These are phyloP conservation scores for Pigoraptor vietnamica DNA, from an alignment of 78 protist genomes.

Conservation along the genomic window DNA sequence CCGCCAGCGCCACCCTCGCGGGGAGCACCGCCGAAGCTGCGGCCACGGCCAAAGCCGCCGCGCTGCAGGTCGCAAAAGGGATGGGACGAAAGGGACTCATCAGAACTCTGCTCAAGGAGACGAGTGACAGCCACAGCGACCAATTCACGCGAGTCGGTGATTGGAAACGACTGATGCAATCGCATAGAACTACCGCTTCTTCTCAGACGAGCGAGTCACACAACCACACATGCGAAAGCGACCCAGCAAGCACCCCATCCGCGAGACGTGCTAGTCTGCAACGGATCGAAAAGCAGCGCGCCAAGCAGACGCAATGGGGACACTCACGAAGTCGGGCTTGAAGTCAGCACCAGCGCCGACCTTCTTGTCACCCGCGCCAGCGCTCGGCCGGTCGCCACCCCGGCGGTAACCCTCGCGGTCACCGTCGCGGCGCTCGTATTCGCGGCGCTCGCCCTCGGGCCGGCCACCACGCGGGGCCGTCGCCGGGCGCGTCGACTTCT, in stretches of 20 bases:
- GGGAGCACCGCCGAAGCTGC: neutral
- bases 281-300: too few relatives aligned
- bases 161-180: too few relatives aligned
- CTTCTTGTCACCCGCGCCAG: neutral
- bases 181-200: too few relatives aligned
- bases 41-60: neutral
- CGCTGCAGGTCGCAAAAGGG: neutral
- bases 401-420: neutral
- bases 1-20: neutral
- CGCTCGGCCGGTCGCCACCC: neutral
- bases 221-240: neutral
- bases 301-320: neutral
- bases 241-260: neutral
- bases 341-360: neutral
- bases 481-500: conserved; percentile 37
- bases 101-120: too few relatives aligned
- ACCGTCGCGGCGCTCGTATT: neutral
- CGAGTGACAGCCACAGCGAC: too few relatives aligned
- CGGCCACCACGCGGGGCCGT: neutral
- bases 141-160: too few relatives aligned
- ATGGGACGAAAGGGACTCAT: neutral
- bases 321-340: neutral
- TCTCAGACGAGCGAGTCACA: too few relatives aligned
- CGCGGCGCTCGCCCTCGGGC: neutral
- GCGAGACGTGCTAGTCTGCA: too few relatives aligned